phyloP scores from a whole-genome alignment of 176 grass and related monocot species.

The Thinopyrum elongatum region DNA sequence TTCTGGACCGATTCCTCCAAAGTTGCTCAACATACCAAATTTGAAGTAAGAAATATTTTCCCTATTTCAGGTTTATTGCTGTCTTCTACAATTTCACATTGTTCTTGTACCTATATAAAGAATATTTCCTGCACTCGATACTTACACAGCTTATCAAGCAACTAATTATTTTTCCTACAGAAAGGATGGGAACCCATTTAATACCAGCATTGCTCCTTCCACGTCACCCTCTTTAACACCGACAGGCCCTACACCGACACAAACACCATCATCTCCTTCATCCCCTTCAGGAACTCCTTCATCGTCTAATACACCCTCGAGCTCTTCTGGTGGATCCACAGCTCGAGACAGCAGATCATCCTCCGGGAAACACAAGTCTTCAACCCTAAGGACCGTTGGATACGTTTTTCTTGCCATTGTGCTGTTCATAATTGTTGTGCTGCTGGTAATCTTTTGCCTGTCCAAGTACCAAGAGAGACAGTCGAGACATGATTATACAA shows the following conservation, averaged over 20 bases:
- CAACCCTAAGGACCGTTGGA: slow-evolving; percentile 80
- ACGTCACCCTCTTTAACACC: slow-evolving; percentile 52
- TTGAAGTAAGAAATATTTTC: slow-evolving; percentile 66
- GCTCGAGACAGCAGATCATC: slow-evolving; percentile 43
- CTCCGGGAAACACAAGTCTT: slow-evolving; percentile 57
- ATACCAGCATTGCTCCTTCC: slow-evolving; percentile 61
- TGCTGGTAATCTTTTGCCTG: slow-evolving; percentile 63
- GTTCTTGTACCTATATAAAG: not conserved
- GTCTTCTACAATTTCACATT: not conserved
- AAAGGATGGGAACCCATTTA: slow-evolving; percentile 96
- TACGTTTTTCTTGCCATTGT: slow-evolving; percentile 80
- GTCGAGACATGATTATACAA: slow-evolving; percentile 41
- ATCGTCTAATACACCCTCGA: slow-evolving; percentile 9
- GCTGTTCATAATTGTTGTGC: slow-evolving; percentile 56
- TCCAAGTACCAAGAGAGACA: slow-evolving; percentile 82
- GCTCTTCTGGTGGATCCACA: slow-evolving; percentile 48
- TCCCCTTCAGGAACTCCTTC: slow-evolving; percentile 42
- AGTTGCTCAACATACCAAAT: slow-evolving; percentile 75
- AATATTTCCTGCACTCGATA: slow-evolving; percentile 7
- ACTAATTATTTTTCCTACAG: slow-evolving; percentile 47
- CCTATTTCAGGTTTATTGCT: slow-evolving; percentile 6
- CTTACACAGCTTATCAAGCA: not conserved
- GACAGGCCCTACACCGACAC: slow-evolving; percentile 44
- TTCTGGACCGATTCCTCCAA: slow-evolving; percentile 77
- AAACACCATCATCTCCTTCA: slow-evolving; percentile 51